phyloP scores from a whole-genome alignment of 2,329 filamentous ascomycete genomes.

The Eurotiales sp. region DNA sequence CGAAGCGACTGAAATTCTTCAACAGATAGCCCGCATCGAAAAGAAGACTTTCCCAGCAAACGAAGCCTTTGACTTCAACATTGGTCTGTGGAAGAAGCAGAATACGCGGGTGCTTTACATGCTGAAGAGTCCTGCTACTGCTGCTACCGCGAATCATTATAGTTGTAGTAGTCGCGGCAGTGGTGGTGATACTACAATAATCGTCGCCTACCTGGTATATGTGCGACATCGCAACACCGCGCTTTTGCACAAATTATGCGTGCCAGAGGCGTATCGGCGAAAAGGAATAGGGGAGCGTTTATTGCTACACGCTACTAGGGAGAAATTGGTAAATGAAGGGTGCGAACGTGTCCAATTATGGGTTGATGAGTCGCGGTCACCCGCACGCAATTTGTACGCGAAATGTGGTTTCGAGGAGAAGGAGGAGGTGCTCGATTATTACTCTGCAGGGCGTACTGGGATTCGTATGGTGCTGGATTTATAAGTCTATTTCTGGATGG shows the following conservation, averaged over 20 bases:
- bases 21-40: conserved; percentile 40
- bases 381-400: conserved; percentile 45
- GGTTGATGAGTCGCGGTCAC: conserved; percentile 48
- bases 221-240: conserved; percentile 43
- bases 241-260: conserved; percentile 52
- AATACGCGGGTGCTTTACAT: conserved; percentile 44
- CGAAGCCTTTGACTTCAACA: conserved; percentile 48
- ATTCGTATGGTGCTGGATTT: conserved; percentile 42
- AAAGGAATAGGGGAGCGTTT: conserved; percentile 43
- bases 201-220: conserved; percentile 48
- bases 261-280: conserved; percentile 43
- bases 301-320: conserved; percentile 42
- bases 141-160: conserved; percentile 5
- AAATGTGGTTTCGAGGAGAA: conserved; percentile 45
- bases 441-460: conserved; percentile 46
- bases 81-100: conserved; percentile 47
- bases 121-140: conserved; percentile 18
- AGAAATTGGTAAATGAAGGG: not conserved
- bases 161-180: no score
- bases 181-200: not conserved
- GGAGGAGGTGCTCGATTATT: conserved; percentile 48
- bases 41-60: conserved; percentile 50
- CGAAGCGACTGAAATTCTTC: conserved; percentile 34
- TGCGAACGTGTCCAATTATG: conserved; percentile 32
- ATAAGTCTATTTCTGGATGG: conserved; percentile 18